phyloP scores from a whole-genome alignment of 2,329 filamentous ascomycete genomes.

The Colletotrichum filicis region DNA sequence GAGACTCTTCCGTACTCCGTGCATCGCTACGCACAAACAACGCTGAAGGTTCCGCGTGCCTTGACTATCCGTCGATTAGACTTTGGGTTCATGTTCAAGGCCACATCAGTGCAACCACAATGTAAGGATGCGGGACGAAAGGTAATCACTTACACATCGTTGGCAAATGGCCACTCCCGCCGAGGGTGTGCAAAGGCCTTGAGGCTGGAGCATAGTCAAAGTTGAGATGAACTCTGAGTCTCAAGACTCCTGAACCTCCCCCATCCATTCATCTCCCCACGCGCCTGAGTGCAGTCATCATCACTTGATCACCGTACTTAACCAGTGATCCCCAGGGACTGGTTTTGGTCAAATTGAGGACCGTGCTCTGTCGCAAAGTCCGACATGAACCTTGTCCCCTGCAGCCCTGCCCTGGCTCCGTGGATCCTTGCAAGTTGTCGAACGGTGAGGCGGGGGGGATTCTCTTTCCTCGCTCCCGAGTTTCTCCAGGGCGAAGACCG shows the following conservation, averaged over 20 bases:
- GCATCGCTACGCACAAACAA: background rate
- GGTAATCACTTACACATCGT: no score
- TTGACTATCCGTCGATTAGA: no score
- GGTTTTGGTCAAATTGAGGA: background rate
- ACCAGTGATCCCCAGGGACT: background rate
- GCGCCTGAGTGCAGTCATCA: background rate
- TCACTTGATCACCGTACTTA: background rate
- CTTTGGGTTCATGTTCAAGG: background rate
- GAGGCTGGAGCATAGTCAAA: background rate
- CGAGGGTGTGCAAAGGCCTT: background rate
- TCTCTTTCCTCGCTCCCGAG: background rate
- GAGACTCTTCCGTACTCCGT: background rate
- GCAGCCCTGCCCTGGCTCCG: background rate
- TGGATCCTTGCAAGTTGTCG: slow-evolving; percentile 2
- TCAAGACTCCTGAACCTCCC: no score
- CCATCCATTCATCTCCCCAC: background rate
- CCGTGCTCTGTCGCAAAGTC: background rate
- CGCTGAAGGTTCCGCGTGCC: background rate
- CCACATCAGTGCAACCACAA: background rate
- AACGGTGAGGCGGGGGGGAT: background rate
- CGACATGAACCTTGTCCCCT: background rate
- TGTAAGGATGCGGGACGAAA: background rate
- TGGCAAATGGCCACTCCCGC: no score
- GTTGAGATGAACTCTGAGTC: background rate
- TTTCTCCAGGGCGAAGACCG: background rate